These are phyloP conservation scores for Rubia tinctorum DNA, from an alignment of 305 asterid genomes.

Conservation along the genomic window DNA sequence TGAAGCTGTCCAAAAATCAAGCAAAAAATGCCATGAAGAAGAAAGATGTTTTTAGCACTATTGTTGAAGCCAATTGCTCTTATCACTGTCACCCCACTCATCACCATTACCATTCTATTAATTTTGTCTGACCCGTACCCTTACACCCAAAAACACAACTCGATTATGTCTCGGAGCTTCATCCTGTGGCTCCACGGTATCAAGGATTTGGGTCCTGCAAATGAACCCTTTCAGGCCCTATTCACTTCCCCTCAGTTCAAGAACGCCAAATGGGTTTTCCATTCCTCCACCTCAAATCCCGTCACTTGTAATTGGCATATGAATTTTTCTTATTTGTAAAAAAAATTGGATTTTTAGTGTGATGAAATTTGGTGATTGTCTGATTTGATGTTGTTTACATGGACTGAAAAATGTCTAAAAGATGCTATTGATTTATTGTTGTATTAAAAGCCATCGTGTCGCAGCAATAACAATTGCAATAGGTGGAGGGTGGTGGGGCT, in stretches of 20 bases:
- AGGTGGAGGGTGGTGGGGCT: too few species aligned
- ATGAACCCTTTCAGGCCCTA: slow-evolving; percentile 75
- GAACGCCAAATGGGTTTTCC: slow-evolving; percentile 80
- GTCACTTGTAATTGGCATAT: slow-evolving; percentile 58
- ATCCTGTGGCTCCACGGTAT: slow-evolving; percentile 89
- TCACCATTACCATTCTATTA: slow-evolving; percentile 41
- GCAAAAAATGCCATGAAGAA: slow-evolving; percentile 13
- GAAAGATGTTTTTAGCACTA: too few species aligned
- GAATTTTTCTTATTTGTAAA: neutral
- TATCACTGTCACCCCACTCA: slow-evolving; percentile 42
- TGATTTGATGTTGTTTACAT: neutral
- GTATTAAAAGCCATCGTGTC: too few species aligned
- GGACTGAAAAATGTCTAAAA: neutral
- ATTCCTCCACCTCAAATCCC: slow-evolving; percentile 84
- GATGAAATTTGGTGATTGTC: neutral
- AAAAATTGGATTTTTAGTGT: neutral
- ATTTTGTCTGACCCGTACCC: slow-evolving; percentile 24
- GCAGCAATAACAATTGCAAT: too few species aligned
- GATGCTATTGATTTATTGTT: neutral
- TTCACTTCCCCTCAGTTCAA: slow-evolving; percentile 74
- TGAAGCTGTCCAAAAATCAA: neutral
- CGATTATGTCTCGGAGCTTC: slow-evolving; percentile 65
- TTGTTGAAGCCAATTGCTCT: slow-evolving; percentile 41
- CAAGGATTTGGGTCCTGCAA: slow-evolving; percentile 95
- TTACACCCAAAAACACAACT: slow-evolving; percentile 14